Evolutionary conservation across 2,329 filamentous ascomycete species (phyloP), one percentile per base, ranked within the genome.

Genomic region (Sphaerulina musiva): DNA sequence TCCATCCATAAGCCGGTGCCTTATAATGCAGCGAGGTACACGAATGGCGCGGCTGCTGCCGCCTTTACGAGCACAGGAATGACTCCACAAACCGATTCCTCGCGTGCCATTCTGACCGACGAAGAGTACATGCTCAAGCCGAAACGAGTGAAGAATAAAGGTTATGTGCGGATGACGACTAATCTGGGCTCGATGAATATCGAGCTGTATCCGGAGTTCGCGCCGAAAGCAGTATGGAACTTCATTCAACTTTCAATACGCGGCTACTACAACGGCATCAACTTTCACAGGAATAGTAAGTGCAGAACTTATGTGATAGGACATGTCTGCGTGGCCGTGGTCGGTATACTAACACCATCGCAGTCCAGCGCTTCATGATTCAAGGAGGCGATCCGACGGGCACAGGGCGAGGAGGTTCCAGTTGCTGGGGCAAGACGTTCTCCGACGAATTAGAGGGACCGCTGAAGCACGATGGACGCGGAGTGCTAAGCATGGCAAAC

Each of bases 81-180:
- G 48, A 96, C 92, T 0, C 91, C 91, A 0, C 87, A 95, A 68
- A 98, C 93, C 0, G 91, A 87, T 52, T 86, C 83, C 62, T 89
- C 95, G 66, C 81, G 91, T 51, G 92, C 93, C 3, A 76, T 95
- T 45, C 79, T 98, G 45, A 89, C 86, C 1, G 90, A 96, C 59
- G 93, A 98, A 73, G 91, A 97, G 68, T 98, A 92, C 72, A 95
- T 98, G 87, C 80, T 98, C 51, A 89, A 89, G 70, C 90, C 91
- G 6, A 87, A 86, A 64, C 83, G 89, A 40, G 84, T 98, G 56
- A 95, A 95, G 73, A 82, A 81, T 62, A 95, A 92, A 64, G 93
- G 92, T 26, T 97, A 95, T 69, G 91, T 87, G 6, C 84, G 89
- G n/a, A 81, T 98, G 44, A 84, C 86, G 62, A 98, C 93, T 0